Conservation (phyloP, 1,284 basidiomycete genomes). For the Heterobasidion irregulare region DNA sequence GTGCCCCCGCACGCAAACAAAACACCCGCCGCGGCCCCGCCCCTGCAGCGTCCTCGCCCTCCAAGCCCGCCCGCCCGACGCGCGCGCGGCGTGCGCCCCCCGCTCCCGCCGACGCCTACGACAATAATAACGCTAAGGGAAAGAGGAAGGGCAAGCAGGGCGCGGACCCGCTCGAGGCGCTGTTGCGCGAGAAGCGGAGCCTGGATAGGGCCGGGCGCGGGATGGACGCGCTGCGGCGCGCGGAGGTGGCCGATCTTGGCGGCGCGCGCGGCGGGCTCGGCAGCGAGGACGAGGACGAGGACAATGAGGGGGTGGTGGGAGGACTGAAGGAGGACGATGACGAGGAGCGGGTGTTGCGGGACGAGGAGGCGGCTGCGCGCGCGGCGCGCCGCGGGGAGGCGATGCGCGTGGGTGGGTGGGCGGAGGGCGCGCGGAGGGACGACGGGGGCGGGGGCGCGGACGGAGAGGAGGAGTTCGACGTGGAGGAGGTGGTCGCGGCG, state of each 20-base stretch:
- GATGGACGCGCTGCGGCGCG: slow-evolving; percentile 31
- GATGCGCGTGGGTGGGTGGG: slow-evolving; percentile 1
- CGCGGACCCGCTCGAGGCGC: slow-evolving; percentile 13
- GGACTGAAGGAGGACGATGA: neutral
- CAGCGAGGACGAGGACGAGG: slow-evolving; percentile 26
- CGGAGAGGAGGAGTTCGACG: slow-evolving; percentile 19
- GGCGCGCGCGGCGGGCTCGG: slow-evolving; percentile 12
- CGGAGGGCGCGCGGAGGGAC: slow-evolving; percentile 8
- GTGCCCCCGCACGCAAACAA: neutral
- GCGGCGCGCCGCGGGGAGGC: slow-evolving; percentile 24
- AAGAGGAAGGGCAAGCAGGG: neutral
- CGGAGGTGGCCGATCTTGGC: slow-evolving; percentile 26
- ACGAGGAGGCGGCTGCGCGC: slow-evolving; percentile 2
- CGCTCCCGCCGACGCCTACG: neutral
- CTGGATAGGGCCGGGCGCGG: slow-evolving; percentile 37
- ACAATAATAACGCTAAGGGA: neutral
- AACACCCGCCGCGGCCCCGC: neutral
- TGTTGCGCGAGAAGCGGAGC: slow-evolving; percentile 43
- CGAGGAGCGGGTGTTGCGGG: slow-evolving; percentile 26
- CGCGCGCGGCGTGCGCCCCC: neutral
- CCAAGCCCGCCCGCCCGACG: neutral
- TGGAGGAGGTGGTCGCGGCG: slow-evolving; percentile 24
- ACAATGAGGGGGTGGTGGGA: slow-evolving; percentile 8
- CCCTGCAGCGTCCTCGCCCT: neutral
- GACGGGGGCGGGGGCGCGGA: slow-evolving; percentile 10